These are phyloP conservation scores for Hyaloscypha hepaticicola DNA, from an alignment of 495 filamentous ascomycete genomes.

Conservation along the genomic window DNA sequence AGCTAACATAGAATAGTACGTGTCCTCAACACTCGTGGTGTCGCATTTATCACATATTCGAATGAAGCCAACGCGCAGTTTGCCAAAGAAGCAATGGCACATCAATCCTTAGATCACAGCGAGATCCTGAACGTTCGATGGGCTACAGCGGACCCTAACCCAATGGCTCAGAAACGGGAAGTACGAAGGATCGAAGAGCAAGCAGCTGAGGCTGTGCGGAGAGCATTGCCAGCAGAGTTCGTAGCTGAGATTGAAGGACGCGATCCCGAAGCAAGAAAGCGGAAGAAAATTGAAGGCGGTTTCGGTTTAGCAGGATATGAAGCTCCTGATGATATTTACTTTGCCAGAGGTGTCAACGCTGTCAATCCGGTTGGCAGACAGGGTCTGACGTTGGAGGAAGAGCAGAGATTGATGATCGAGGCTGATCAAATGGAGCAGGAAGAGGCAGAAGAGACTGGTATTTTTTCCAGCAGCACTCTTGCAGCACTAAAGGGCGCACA, in stretches of 20 bases:
- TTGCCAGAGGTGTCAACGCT: constrained; percentile 63
- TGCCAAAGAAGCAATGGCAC: constrained; percentile 86
- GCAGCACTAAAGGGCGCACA: constrained; percentile 62
- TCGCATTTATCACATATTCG: constrained; percentile 86
- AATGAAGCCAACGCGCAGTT: constrained; percentile 88
- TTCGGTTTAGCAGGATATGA: constrained; percentile 93
- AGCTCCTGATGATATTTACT: constrained; percentile 92
- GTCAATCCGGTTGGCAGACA: constrained; percentile 56
- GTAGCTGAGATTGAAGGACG: constrained; percentile 93
- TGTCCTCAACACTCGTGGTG: constrained; percentile 87
- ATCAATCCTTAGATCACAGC: constrained; percentile 80
- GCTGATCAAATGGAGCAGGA: constrained; percentile 44
- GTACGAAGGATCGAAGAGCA: constrained; percentile 90
- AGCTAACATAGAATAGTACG: constrained; percentile 46
- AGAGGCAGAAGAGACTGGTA: constrained; percentile 54
- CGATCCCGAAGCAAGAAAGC: constrained; percentile 80
- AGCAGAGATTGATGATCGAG: constrained; percentile 53
- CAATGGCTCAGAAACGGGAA: constrained; percentile 90
- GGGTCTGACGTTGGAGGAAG: constrained; percentile 46
- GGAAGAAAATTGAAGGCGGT: constrained; percentile 83
- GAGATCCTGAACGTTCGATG: constrained; percentile 96
- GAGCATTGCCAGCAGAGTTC: constrained; percentile 87
- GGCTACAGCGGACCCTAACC: constrained; percentile 96
- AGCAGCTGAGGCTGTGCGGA: constrained; percentile 91
- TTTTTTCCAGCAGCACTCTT: constrained; percentile 78